Conservation (phyloP, 2,329 filamentous ascomycete genomes). For the Aureobasidium melanogenum region DNA sequence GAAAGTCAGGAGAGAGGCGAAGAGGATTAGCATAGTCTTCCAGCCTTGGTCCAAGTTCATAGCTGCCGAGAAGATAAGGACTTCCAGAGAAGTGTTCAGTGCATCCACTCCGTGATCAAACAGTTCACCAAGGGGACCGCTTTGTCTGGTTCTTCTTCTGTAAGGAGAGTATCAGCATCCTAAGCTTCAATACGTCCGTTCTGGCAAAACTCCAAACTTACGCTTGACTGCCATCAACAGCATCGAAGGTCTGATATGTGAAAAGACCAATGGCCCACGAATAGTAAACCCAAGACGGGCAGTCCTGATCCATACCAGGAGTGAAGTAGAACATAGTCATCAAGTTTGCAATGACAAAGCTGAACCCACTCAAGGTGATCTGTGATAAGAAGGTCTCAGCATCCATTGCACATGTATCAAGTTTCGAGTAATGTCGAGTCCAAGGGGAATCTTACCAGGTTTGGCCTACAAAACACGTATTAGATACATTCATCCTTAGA, state of each 20-base stretch:
- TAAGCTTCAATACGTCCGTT: neutral
- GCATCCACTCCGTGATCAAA: conserved; percentile 98
- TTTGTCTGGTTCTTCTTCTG: conserved; percentile 80
- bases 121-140: conserved; percentile 86
- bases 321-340: conserved; percentile 92
- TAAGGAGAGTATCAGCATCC: conserved; percentile 9
- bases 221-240: conserved; percentile 90
- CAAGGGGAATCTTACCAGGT: conserved; percentile 8
- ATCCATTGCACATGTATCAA: neutral
- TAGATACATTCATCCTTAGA: neutral
- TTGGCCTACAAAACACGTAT: conserved; percentile 9
- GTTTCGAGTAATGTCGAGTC: neutral
- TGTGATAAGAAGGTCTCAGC: conserved; percentile 22
- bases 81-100: conserved; percentile 89
- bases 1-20: conserved; percentile 85
- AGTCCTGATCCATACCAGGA: conserved; percentile 87
- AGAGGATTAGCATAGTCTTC: conserved; percentile 75
- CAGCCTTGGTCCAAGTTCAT: conserved; percentile 92
- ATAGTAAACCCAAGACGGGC: conserved; percentile 89
- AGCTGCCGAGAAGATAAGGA: conserved; percentile 80
- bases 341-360: conserved; percentile 82
- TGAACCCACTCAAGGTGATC: conserved; percentile 86
- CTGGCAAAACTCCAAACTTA: conserved; percentile 38
- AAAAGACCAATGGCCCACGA: conserved; percentile 86
- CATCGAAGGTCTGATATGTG: conserved; percentile 96